phyloP scores from a whole-genome alignment of 1,284 basidiomycete species.

The Takashimella koratensis region DNA sequence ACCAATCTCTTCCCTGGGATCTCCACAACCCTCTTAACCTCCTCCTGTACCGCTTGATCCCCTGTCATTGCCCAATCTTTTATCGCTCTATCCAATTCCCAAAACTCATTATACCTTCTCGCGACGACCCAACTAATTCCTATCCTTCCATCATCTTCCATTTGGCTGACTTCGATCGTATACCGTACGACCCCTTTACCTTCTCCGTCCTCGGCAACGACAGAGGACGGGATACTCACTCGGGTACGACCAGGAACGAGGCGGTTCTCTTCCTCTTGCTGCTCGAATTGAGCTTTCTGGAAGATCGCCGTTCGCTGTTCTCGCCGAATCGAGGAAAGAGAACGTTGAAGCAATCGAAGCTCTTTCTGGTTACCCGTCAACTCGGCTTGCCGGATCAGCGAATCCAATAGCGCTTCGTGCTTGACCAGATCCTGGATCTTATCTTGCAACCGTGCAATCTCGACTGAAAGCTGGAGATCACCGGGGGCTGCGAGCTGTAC shows the following conservation, averaged over 20 bases:
- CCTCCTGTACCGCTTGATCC: slow-evolving; percentile 51
- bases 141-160: slow-evolving; percentile 68
- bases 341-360: slow-evolving; percentile 72
- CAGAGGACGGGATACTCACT: slow-evolving; percentile 72
- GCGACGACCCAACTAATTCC: slow-evolving; percentile 86
- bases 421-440: slow-evolving; percentile 71
- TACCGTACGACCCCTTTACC: slow-evolving; percentile 88
- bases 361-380: slow-evolving; percentile 85
- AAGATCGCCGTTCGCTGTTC: slow-evolving; percentile 81
- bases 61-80: slow-evolving; percentile 39
- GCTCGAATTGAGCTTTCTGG: slow-evolving; percentile 85
- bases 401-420: slow-evolving; percentile 78
- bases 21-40: slow-evolving; percentile 55
- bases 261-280: slow-evolving; percentile 80
- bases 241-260: slow-evolving; percentile 73
- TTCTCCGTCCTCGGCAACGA: slow-evolving; percentile 60
- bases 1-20: slow-evolving; percentile 90
- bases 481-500: slow-evolving; percentile 75
- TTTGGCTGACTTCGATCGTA: slow-evolving; percentile 84
- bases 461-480: slow-evolving; percentile 76
- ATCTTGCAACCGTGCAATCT: slow-evolving; percentile 69
- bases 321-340: slow-evolving; percentile 71
- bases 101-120: slow-evolving; percentile 90
- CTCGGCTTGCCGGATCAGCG: slow-evolving; percentile 87
- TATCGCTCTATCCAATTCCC: slow-evolving; percentile 77